Conservation (phyloP, 1,139 yeast genomes). For the Debaryomyces sp. region DNA sequence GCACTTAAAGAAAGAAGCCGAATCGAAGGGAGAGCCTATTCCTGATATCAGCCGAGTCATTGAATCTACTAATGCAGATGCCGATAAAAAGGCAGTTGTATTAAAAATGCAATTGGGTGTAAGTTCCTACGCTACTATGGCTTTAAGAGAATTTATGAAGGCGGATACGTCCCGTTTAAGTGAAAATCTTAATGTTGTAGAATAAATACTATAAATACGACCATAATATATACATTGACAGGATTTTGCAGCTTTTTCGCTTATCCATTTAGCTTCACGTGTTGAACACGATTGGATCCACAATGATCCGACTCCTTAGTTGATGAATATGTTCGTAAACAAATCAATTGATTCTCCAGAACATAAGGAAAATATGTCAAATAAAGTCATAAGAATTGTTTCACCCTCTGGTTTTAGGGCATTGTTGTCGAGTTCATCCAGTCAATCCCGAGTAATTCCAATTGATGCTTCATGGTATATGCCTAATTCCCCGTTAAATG, state of each 20-base stretch:
- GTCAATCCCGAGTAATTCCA: slow-evolving; percentile 53
- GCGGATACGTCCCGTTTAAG: slow-evolving; percentile 68
- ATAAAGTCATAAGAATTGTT: slow-evolving; percentile 15
- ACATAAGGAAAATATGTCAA: slow-evolving; percentile 8
- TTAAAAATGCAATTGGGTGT: slow-evolving; percentile 78
- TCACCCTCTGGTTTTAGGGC: slow-evolving; percentile 25
- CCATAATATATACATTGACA: background rate
- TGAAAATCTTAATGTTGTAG: slow-evolving; percentile 19
- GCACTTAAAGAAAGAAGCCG: slow-evolving; percentile 38
- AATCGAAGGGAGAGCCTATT: slow-evolving; percentile 21
- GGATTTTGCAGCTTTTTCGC: background rate
- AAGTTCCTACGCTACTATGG: slow-evolving; percentile 97
- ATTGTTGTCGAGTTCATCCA: slow-evolving; percentile 17
- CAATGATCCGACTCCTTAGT: background rate
- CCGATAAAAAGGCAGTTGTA: slow-evolving; percentile 67
- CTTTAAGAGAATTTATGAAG: slow-evolving; percentile 87
- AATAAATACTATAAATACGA: background rate
- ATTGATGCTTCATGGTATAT: slow-evolving; percentile 92
- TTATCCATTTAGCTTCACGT: background rate
- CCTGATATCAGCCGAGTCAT: slow-evolving; percentile 32
- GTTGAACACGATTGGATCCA: background rate
- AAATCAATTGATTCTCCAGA: background rate
- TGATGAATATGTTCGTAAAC: background rate
- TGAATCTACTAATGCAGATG: slow-evolving; percentile 39
- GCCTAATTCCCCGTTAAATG: slow-evolving; percentile 71